A percentile compares a stretch with the other conserved stretches of the same genome.
phyloP scores from a whole-genome alignment of 2,329 filamentous ascomycete species.

The Penicillium corylophilum region DNA sequence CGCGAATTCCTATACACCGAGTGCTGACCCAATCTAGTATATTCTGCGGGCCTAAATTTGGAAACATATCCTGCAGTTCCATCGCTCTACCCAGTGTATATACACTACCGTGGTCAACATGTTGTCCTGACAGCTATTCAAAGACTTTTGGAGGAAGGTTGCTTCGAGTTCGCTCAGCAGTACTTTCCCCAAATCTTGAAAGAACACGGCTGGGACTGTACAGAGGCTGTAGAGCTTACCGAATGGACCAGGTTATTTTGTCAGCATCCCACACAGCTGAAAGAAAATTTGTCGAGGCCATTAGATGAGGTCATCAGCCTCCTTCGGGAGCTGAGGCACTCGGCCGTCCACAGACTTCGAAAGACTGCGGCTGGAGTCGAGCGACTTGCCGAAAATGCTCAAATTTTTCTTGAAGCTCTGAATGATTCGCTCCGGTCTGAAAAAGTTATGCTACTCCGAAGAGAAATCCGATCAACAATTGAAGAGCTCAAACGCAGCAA shows the following conservation, averaged over 20 bases:
- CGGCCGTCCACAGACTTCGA: conserved; percentile 9
- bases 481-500: conserved; percentile 4
- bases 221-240: conserved; percentile 4
- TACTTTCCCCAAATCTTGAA: conserved; percentile 1
- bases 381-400: conserved; percentile 9
- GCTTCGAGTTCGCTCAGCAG: conserved; percentile 3
- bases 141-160: conserved; percentile 4
- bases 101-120: conserved; percentile 7
- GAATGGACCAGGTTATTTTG: conserved; percentile 5
- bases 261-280: neutral
- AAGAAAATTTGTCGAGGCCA: neutral
- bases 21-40: too few relatives aligned
- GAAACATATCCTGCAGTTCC: neutral
- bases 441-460: neutral
- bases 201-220: conserved; percentile 3
- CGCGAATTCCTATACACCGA: too few relatives aligned
- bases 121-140: conserved; percentile 1
- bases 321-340: conserved; percentile 7
- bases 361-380: conserved; percentile 6
- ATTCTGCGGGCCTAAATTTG: too few relatives aligned
- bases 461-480: neutral
- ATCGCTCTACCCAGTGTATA: conserved; percentile 9
- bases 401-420: conserved; percentile 8
- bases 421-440: neutral
- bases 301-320: neutral